These are phyloP conservation scores for Teratosphaeria epicoccoides DNA, from an alignment of 2,329 filamentous ascomycete species.

Conservation along the genomic window DNA sequence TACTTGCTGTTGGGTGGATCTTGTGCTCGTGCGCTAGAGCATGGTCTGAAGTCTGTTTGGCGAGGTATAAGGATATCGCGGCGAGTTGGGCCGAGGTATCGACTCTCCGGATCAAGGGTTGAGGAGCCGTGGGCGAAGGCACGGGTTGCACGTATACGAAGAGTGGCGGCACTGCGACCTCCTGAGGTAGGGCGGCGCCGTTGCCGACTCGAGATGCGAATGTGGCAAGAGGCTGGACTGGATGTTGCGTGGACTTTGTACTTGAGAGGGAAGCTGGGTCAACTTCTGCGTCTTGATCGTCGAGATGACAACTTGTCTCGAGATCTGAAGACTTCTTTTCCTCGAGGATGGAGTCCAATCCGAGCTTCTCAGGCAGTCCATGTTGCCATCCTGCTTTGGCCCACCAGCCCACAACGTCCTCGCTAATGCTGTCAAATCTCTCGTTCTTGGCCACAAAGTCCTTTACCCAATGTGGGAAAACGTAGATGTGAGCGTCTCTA, in stretches of 20 bases:
- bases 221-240: conserved; percentile 29
- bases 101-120: conserved; percentile 69
- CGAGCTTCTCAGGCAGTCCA: conserved; percentile 67
- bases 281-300: conserved; percentile 15
- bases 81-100: conserved; percentile 78
- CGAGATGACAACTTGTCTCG: not conserved
- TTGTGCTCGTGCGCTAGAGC: conserved; percentile 70
- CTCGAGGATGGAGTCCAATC: conserved; percentile 56
- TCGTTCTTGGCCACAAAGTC: conserved; percentile 73
- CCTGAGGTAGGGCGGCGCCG: conserved; percentile 3
- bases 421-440: conserved; percentile 73
- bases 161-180: conserved; percentile 55
- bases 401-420: conserved; percentile 92
- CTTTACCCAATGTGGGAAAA: conserved; percentile 85
- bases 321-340: conserved; percentile 21
- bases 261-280: conserved; percentile 29
- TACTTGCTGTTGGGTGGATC: conserved; percentile 70
- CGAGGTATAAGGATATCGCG: conserved; percentile 70
- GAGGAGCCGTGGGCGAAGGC: conserved; percentile 24
- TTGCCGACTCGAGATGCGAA: conserved; percentile 27
- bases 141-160: conserved; percentile 69
- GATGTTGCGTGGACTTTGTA: conserved; percentile 43
- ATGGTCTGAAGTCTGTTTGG: conserved; percentile 53
- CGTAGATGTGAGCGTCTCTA: conserved; percentile 86
- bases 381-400: conserved; percentile 87